These are phyloP conservation scores for Arthrobotrys entomopaga DNA, from an alignment of 2,329 filamentous ascomycete species.

Conservation along the genomic window DNA sequence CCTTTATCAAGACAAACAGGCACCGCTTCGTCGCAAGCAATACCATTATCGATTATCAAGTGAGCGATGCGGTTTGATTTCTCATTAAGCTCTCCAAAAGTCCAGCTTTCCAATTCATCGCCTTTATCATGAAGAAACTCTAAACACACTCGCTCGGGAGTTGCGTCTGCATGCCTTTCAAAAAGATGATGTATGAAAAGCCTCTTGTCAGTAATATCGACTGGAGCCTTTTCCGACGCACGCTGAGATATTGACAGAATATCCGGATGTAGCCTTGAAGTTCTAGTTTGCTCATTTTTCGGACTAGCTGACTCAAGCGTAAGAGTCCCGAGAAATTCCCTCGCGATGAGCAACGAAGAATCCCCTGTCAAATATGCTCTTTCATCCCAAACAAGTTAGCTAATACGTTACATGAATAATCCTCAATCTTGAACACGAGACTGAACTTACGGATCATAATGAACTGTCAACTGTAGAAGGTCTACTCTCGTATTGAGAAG, in stretches of 20 bases:
- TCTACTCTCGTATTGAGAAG: conserved; percentile 38
- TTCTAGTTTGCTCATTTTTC: not conserved
- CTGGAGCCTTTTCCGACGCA: conserved; percentile 40
- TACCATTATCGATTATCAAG: conserved; percentile 54
- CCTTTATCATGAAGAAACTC: conserved; percentile 61
- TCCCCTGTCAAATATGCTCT: conserved; percentile 38
- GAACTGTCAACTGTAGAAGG: conserved; percentile 21
- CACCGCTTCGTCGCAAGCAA: conserved; percentile 58
- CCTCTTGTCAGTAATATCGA: conserved; percentile 20
- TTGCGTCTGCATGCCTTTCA: conserved; percentile 60
- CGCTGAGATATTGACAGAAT: conserved; percentile 41
- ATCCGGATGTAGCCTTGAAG: conserved; percentile 3
- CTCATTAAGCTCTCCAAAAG: conserved; percentile 56
- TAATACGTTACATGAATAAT: not conserved
- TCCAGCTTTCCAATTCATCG: conserved; percentile 60
- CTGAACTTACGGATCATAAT: conserved; percentile 47
- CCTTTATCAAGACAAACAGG: conserved; percentile 58
- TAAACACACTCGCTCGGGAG: conserved; percentile 61
- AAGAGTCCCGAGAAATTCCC: conserved; percentile 30
- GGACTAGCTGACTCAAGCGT: conserved; percentile 20
- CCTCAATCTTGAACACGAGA: not conserved
- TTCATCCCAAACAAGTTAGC: not conserved
- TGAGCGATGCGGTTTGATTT: conserved; percentile 58
- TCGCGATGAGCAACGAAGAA: conserved; percentile 31
- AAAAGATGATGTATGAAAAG: conserved; percentile 61